phyloP scores from a whole-genome alignment of 257 asterid genomes.

The Lavandula angustifolia region DNA sequence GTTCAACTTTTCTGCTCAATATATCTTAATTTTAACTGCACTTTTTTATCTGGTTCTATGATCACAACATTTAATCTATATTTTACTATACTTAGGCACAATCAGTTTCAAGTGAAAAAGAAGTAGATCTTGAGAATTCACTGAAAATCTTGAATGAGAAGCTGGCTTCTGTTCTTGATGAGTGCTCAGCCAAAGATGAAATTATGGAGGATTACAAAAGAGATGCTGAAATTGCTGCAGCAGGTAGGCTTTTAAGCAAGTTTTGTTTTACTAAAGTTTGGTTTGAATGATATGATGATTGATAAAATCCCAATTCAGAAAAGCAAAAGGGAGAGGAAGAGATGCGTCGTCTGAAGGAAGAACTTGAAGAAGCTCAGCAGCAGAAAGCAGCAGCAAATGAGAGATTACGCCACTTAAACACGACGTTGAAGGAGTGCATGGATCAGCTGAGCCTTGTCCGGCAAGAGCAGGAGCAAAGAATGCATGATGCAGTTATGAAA shows the following conservation, averaged over 20 bases:
- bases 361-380: slow-evolving; percentile 46
- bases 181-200: slow-evolving; percentile 63
- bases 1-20: slow-evolving; percentile 13
- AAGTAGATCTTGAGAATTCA: slow-evolving; percentile 56
- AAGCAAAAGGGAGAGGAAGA: slow-evolving; percentile 66
- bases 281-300: no score
- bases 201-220: slow-evolving; percentile 39
- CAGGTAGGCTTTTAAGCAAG: slow-evolving; percentile 46
- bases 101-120: slow-evolving; percentile 46
- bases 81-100: slow-evolving; percentile 32
- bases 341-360: slow-evolving; percentile 37
- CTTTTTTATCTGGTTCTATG: neutral
- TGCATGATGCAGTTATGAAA: slow-evolving; percentile 45
- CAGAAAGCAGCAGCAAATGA: slow-evolving; percentile 53
- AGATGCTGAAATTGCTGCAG: slow-evolving; percentile 46
- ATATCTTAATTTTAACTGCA: neutral
- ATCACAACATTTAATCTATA: neutral
- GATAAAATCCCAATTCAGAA: slow-evolving; percentile 45
- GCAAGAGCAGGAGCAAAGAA: slow-evolving; percentile 50
- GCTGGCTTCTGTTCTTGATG: slow-evolving; percentile 56
- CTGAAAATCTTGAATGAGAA: slow-evolving; percentile 53
- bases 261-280: neutral
- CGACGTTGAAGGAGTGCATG: slow-evolving; percentile 68
- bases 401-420: slow-evolving; percentile 51
- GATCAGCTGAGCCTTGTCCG: slow-evolving; percentile 51